Evolutionary conservation across 768 basidiomycete species (phyloP), one percentile per base, ranked within the genome.

Genomic region (Auricularia heimuer): DNA sequence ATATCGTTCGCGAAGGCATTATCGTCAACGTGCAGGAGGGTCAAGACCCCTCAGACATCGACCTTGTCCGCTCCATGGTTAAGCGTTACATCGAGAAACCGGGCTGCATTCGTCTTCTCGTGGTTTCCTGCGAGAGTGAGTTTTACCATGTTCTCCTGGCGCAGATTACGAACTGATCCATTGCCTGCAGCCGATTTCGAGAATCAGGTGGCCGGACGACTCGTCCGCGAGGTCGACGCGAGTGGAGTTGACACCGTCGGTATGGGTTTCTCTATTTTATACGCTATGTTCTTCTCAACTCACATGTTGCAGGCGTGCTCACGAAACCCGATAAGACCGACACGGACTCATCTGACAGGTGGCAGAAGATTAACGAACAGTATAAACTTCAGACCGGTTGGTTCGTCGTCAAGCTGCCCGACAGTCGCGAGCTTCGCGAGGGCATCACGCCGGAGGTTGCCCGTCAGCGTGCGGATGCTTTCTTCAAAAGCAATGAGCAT

Each of bases 281-380:
- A 33, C 56, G 4, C 29, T 21, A 21, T 44, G 39, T 37, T 21
- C 47, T 29, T n/a, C 47, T 36, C 29, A 39, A 21, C 37, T 3
- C 6, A 11, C 42, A 34, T 7, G 39, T 14, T 45, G 4, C 65
- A 88, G 88, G 88, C 60, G 86, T 89, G 18, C 77, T 89, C 21
- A 92, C 88, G 0, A 90, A 92, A 67, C 87, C 87, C 0, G 89
- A 89, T 67, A 82, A 85, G 7, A 88, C 86, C 64, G 82, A 82
- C 0, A 62, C 71, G 1, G 85, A 83, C 0, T 83, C 85, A 37
- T 83, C 85, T 63, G 72, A 72, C 0, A 72, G 69, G 1, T 90
- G 89, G 89, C 65, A 88, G 42, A 64, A 42, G 8, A 12, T 24
- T 56, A 60, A 62, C 11, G 36, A 3, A 1, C 61, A 21, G 78